These are phyloP conservation scores for Nothophaeocryptopus gaeumannii DNA, from an alignment of 2,329 filamentous ascomycete species.

Conservation along the genomic window DNA sequence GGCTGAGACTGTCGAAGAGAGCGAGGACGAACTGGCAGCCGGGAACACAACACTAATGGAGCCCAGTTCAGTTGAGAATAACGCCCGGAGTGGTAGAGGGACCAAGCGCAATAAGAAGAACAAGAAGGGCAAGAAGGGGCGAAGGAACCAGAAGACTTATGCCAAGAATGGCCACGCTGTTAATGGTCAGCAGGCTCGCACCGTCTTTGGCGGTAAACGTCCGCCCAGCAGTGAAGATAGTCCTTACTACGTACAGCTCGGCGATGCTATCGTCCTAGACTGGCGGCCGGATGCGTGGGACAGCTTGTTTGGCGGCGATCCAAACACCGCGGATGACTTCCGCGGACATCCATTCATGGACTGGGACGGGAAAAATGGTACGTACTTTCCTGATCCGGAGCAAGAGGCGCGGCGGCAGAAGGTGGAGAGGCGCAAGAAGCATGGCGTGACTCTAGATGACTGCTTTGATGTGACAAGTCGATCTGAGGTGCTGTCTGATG, in stretches of 20 bases:
- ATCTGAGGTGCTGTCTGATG: conserved; percentile 87
- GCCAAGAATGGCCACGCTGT: conserved; percentile 1
- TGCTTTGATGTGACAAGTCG: conserved; percentile 94
- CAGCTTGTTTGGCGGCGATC: conserved; percentile 59
- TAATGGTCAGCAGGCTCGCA: neutral
- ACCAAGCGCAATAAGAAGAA: conserved; percentile 27
- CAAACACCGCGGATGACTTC: conserved; percentile 46
- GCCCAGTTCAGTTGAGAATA: conserved; percentile 11
- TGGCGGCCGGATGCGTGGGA: conserved; percentile 73
- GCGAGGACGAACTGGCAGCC: conserved; percentile 18
- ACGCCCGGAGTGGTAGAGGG: conserved; percentile 8
- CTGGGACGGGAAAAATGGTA: conserved; percentile 56
- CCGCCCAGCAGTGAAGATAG: conserved; percentile 22
- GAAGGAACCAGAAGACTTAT: conserved; percentile 13
- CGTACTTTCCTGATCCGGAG: conserved; percentile 55
- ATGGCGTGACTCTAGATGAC: conserved; percentile 80
- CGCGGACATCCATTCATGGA: conserved; percentile 55
- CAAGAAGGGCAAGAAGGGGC: conserved; percentile 22
- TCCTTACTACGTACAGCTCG: conserved; percentile 60
- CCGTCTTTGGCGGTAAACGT: conserved; percentile 6
- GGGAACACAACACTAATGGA: conserved; percentile 12
- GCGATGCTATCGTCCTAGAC: conserved; percentile 83
- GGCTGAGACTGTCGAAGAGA: conserved; percentile 13
- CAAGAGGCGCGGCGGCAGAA: conserved; percentile 62
- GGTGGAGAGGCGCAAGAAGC: conserved; percentile 64